Evolutionary conservation across 148 eudicot genomes (phyloP).

Genomic region (Amaranthus palmeri): DNA sequence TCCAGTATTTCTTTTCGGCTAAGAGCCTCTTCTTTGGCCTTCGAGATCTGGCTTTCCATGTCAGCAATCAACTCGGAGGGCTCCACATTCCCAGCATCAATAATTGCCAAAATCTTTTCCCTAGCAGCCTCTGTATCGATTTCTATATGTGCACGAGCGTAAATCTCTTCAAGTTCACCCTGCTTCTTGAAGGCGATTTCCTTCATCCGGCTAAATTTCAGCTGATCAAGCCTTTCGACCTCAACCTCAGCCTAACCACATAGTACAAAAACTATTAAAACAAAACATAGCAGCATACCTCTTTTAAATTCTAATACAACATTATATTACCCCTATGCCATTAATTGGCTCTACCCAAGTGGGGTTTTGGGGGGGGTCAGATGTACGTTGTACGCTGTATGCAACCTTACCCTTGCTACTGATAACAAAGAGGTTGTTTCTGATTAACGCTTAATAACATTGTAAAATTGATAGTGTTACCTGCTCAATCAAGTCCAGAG

Average conservation of each 20-base stretch:
- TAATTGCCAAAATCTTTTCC: slow-evolving; percentile 65
- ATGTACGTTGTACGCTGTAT: too few species aligned
- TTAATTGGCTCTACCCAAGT: too few species aligned
- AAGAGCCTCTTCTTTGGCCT: slow-evolving; percentile 89
- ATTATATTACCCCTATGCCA: too few species aligned
- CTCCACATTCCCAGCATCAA: slow-evolving; percentile 91
- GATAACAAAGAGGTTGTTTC: too few species aligned
- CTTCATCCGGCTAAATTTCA: slow-evolving; percentile 94
- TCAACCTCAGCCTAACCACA: slow-evolving; percentile 81
- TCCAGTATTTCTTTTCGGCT: slow-evolving; percentile 96
- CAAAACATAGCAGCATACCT: slow-evolving; percentile 4
- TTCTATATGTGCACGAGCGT: slow-evolving; percentile 86
- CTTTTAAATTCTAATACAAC: background rate
- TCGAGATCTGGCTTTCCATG: slow-evolving; percentile 87
- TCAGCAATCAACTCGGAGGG: slow-evolving; percentile 90
- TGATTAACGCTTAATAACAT: too few species aligned
- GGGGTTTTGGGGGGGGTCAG: too few species aligned
- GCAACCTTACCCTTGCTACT: too few species aligned
- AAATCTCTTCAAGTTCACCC: slow-evolving; percentile 89
- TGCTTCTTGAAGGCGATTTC: slow-evolving; percentile 97
- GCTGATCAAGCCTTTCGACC: slow-evolving; percentile 91
- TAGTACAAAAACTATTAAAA: background rate
- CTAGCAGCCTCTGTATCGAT: slow-evolving; percentile 87
- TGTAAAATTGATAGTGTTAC: slow-evolving; percentile 30
- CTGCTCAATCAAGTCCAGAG: slow-evolving; percentile 88